Conservation (phyloP, 2,329 filamentous ascomycete species). For the Gnomoniopsis smithogilvyi region DNA sequence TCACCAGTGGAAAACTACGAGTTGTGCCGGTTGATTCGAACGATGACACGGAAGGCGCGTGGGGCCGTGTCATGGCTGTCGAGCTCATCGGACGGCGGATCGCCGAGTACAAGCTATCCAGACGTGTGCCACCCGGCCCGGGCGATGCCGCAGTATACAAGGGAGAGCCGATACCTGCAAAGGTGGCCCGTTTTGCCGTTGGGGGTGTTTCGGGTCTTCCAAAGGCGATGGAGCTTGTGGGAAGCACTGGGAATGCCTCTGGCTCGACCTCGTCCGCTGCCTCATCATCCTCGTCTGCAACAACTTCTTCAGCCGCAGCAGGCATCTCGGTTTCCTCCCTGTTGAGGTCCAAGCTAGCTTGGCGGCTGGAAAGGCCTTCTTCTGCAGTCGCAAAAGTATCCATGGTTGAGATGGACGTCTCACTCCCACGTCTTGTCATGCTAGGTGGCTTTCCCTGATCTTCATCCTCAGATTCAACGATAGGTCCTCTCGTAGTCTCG, state of each 20-base stretch:
- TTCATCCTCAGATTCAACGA: slow-evolving; percentile 15
- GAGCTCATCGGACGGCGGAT: slow-evolving; percentile 42
- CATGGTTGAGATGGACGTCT: slow-evolving; percentile 47
- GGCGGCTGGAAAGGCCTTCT: slow-evolving; percentile 43
- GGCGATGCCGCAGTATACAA: slow-evolving; percentile 15
- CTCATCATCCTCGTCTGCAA: not conserved
- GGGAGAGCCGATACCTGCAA: slow-evolving; percentile 12
- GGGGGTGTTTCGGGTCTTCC: slow-evolving; percentile 28
- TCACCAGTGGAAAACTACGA: slow-evolving; percentile 60
- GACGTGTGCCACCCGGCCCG: slow-evolving; percentile 20
- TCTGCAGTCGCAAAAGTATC: slow-evolving; percentile 57
- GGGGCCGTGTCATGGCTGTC: slow-evolving; percentile 34
- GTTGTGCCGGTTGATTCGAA: slow-evolving; percentile 57
- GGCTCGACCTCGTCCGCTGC: not conserved
- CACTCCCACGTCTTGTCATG: slow-evolving; percentile 38
- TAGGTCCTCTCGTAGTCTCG: slow-evolving; percentile 56
- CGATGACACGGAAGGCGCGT: slow-evolving; percentile 56
- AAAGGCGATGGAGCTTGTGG: slow-evolving; percentile 2
- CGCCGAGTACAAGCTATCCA: slow-evolving; percentile 29
- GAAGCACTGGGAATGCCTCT: slow-evolving; percentile 23
- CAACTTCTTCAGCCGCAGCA: slow-evolving; percentile 9
- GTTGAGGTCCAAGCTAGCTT: slow-evolving; percentile 19
- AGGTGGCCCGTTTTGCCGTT: slow-evolving; percentile 26
- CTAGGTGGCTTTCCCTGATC: slow-evolving; percentile 12
- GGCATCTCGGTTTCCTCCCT: slow-evolving; percentile 20